Conservation (phyloP, 1,284 basidiomycete species). For the Cutaneotrichosporon cutaneum region DNA sequence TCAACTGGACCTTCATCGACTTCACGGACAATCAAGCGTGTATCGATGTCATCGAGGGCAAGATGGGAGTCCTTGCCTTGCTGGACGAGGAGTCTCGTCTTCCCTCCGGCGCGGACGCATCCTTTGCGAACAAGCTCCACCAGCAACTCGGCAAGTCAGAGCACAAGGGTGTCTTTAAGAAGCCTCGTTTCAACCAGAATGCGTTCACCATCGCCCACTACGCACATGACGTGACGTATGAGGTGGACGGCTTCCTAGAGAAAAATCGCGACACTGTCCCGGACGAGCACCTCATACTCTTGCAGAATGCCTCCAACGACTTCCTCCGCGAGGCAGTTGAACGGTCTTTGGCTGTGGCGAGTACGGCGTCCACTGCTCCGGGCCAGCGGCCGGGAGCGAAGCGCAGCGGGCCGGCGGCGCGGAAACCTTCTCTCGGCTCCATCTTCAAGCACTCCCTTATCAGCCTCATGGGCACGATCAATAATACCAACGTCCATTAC, state of each 20-base stretch:
- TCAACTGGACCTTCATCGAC: slow-evolving; percentile 99
- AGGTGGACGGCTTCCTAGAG: slow-evolving; percentile 96
- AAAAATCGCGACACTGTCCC: slow-evolving; percentile 99
- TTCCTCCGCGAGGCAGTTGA: slow-evolving; percentile 96
- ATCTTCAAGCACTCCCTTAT: slow-evolving; percentile 97
- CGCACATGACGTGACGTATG: slow-evolving; percentile 96
- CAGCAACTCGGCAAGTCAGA: slow-evolving; percentile 80
- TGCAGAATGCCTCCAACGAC: slow-evolving; percentile 80
- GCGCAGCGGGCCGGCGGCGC: slow-evolving; percentile 59
- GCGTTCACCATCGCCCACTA: slow-evolving; percentile 99
- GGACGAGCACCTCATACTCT: slow-evolving; percentile 89
- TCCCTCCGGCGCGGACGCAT: slow-evolving; percentile 87
- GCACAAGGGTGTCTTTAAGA: slow-evolving; percentile 90
- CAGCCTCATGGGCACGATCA: slow-evolving; percentile 94
- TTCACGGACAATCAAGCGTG: slow-evolving; percentile 99
- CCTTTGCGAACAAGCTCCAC: slow-evolving; percentile 92
- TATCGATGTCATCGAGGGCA: slow-evolving; percentile 98
- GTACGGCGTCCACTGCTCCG: slow-evolving; percentile 29
- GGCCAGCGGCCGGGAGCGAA: slow-evolving; percentile 29
- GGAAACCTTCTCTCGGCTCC: slow-evolving; percentile 94
- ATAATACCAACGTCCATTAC: slow-evolving; percentile 97
- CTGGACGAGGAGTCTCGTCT: slow-evolving; percentile 98
- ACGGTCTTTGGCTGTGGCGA: slow-evolving; percentile 66
- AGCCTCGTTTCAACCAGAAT: slow-evolving; percentile 94
- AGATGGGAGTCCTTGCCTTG: slow-evolving; percentile 88